Conservation (phyloP, 306 rosid species). For the Gastrolobium bilobum region DNA sequence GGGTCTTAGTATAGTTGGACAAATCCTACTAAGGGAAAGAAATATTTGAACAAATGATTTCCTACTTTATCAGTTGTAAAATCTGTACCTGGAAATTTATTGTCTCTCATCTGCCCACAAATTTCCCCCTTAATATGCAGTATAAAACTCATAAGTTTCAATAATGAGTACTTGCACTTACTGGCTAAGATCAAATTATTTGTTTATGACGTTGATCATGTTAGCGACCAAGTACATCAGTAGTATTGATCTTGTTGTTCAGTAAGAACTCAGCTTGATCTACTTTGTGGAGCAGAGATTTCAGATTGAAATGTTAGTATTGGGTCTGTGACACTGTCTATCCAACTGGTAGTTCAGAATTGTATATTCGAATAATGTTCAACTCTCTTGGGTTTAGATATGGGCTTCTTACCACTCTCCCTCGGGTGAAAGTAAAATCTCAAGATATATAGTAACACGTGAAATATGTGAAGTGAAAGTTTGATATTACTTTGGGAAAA, state of each 20-base stretch:
- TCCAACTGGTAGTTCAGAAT: neutral
- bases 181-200: neutral
- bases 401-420: conserved; percentile 11
- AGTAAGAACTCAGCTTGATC: conserved; percentile 33
- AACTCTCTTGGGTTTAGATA: neutral
- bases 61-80: neutral
- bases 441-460: neutral
- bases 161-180: neutral
- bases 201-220: conserved; percentile 11
- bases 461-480: neutral
- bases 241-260: conserved; percentile 6
- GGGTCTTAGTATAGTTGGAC: conserved; percentile 2
- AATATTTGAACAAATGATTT: conserved; percentile 13
- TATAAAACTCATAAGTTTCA: neutral
- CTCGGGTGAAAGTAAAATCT: neutral
- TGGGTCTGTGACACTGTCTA: neutral
- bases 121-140: neutral
- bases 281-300: neutral
- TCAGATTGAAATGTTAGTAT: neutral
- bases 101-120: neutral
- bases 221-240: neutral
- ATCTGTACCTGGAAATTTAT: neutral
- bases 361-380: neutral
- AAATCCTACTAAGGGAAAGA: neutral
- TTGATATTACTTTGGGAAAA: neutral